These are phyloP conservation scores for Lycium barbarum DNA, from an alignment of 257 asterid species.

Conservation along the genomic window DNA sequence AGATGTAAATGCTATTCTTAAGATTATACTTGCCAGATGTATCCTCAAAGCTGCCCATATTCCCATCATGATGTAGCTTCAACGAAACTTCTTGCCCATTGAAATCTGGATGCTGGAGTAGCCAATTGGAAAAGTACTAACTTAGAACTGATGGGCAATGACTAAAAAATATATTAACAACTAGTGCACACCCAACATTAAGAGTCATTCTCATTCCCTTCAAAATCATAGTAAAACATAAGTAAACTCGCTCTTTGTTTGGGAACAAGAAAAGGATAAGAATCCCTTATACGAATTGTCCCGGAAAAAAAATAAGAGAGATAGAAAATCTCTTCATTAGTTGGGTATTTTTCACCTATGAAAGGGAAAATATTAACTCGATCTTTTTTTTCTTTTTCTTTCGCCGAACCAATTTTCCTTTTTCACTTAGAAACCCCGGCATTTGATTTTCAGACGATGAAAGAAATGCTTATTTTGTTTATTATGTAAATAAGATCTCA, in stretches of 20 bases:
- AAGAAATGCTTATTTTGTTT: neutral
- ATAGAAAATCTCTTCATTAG: neutral
- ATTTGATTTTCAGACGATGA: neutral
- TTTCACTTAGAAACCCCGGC: neutral
- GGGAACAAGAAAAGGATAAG: neutral
- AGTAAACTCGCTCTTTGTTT: neutral
- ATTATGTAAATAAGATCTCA: neutral
- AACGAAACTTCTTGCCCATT: conserved; percentile 54
- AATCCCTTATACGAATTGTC: neutral
- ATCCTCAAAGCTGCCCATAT: conserved; percentile 55
- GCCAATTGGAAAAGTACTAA: conserved; percentile 4
- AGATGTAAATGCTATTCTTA: conserved; percentile 12
- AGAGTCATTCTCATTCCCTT: neutral
- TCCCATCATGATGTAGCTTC: conserved; percentile 56
- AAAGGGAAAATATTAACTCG: neutral
- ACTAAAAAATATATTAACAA: neutral
- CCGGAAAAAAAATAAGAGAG: neutral
- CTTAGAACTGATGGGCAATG: neutral
- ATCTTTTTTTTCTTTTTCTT: neutral
- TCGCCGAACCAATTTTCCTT: neutral
- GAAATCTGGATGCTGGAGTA: conserved; percentile 60
- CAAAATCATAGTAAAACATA: neutral
- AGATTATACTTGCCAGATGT: conserved; percentile 55
- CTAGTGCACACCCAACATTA: neutral
- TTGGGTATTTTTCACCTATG: neutral